These are phyloP conservation scores for Waltergamsia citrina DNA, from an alignment of 2,329 filamentous ascomycete genomes.

Conservation along the genomic window DNA sequence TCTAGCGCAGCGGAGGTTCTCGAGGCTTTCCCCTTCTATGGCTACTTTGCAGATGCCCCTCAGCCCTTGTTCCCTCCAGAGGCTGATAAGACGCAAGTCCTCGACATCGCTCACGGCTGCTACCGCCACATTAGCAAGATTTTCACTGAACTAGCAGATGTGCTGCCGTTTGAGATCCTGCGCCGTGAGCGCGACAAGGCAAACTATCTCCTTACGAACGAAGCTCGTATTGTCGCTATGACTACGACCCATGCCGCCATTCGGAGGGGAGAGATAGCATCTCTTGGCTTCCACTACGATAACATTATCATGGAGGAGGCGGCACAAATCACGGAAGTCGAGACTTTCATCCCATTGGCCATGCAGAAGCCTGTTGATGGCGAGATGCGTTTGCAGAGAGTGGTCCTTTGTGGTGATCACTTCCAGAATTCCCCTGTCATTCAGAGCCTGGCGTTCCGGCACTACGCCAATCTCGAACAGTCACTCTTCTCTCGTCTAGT, in stretches of 20 bases:
- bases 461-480: constrained; percentile 94
- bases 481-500: constrained; percentile 88
- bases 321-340: constrained; percentile 93
- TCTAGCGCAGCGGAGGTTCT: constrained; percentile 53
- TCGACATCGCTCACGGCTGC: constrained; percentile 77
- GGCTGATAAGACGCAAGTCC: constrained; percentile 52
- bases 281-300: constrained; percentile 92
- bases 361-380: constrained; percentile 73
- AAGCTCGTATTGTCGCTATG: constrained; percentile 98
- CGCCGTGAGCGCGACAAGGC: constrained; percentile 83
- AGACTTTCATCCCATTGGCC: constrained; percentile 92
- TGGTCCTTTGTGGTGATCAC: constrained; percentile 91
- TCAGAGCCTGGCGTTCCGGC: constrained; percentile 85
- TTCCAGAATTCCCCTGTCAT: constrained; percentile 94
- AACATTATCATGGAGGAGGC: constrained; percentile 98
- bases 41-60: constrained; percentile 79
- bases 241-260: constrained; percentile 97
- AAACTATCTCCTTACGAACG: constrained; percentile 89
- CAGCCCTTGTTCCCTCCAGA: constrained; percentile 71
- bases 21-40: constrained; percentile 74
- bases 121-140: constrained; percentile 83
- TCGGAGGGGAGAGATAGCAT: constrained; percentile 79
- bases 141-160: constrained; percentile 86
- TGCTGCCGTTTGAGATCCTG: constrained; percentile 89
- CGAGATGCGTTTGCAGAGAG: constrained; percentile 68